A percentile compares a stretch with the other conserved stretches of the same genome.
Evolutionary conservation across 1,139 yeast species (phyloP).

Genomic region (Lodderomyces jiufengensis): DNA sequence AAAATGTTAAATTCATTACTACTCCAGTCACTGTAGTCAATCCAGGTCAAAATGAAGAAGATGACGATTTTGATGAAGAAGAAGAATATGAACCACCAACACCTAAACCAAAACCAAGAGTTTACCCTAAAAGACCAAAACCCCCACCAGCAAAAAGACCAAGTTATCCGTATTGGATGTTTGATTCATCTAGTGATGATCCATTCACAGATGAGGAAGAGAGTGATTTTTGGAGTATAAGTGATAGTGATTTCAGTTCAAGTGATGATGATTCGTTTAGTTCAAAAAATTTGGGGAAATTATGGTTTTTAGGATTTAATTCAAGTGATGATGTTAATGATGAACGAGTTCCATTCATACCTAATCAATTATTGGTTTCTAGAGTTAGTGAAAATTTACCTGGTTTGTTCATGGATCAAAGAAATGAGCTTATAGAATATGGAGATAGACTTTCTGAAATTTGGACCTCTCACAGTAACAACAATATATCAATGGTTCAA

Average conservation of each 20-base stretch:
- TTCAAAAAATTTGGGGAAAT: constrained; percentile 3
- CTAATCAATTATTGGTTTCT: constrained; percentile 4
- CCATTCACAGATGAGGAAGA: constrained; percentile 1
- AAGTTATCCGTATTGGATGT: constrained; percentile 1
- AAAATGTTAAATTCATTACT: constrained; percentile 3
- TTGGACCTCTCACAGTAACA: neutral
- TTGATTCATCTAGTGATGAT: constrained; percentile 2
- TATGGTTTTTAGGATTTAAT: constrained; percentile 10
- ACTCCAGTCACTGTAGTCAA: constrained; percentile 2
- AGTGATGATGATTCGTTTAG: constrained; percentile 4
- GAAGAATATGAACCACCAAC: constrained; percentile 3
- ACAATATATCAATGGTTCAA: neutral
- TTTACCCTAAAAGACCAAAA: neutral
- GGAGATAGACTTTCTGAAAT: neutral
- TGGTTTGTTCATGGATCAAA: constrained; percentile 4
- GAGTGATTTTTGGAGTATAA: constrained; percentile 1
- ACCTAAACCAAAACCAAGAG: neutral
- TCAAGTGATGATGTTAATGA: neutral
- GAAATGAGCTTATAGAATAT: neutral
- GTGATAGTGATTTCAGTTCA: constrained; percentile 3
- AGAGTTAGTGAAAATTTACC: constrained; percentile 5
- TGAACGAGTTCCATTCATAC: constrained; percentile 1
- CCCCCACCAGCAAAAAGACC: neutral
- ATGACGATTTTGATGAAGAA: neutral
- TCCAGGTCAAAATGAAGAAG: constrained; percentile 1